Percentiles rank a stretch among this genome's conserved stretches.
Evolutionary conservation across 768 basidiomycete species (phyloP).

Genomic region (Kwoniella botswanensis): DNA sequence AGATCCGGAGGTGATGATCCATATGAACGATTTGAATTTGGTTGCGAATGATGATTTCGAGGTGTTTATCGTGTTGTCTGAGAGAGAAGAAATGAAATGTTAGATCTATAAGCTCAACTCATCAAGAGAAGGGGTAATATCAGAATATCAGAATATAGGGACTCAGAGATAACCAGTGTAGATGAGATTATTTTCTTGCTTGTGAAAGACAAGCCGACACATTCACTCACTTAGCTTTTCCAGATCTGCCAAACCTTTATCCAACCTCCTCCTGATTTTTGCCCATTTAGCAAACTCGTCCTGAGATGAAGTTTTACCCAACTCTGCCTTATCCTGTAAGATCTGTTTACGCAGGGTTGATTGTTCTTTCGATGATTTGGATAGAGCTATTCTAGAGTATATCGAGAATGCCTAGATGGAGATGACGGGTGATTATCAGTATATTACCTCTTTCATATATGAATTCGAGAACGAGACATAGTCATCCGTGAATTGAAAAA

Average conservation of each 20-base stretch:
- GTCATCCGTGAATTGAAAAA: neutral
- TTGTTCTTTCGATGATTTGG: slow-evolving; percentile 66
- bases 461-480: slow-evolving; percentile 1
- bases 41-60: slow-evolving; percentile 69
- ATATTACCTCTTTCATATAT: too few relatives aligned
- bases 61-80: slow-evolving; percentile 72
- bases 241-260: slow-evolving; percentile 87
- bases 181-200: too few relatives aligned
- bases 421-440: neutral
- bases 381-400: slow-evolving; percentile 72
- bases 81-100: neutral
- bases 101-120: too few relatives aligned
- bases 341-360: slow-evolving; percentile 78
- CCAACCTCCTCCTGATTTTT: slow-evolving; percentile 82
- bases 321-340: slow-evolving; percentile 78
- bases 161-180: too few relatives aligned
- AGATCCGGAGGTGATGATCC: slow-evolving; percentile 83
- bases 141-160: too few relatives aligned
- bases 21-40: slow-evolving; percentile 74
- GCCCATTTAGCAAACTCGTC: slow-evolving; percentile 99
- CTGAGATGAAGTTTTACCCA: slow-evolving; percentile 87
- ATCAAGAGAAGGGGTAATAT: too few relatives aligned
- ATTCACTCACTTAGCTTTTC: slow-evolving; percentile 78
- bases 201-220: too few relatives aligned
- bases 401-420: slow-evolving; percentile 69